Percentiles rank a stretch among this genome's conserved stretches.
Evolutionary conservation across 2,329 filamentous ascomycete species (phyloP).

Genomic region (Epichloe festucae): DNA sequence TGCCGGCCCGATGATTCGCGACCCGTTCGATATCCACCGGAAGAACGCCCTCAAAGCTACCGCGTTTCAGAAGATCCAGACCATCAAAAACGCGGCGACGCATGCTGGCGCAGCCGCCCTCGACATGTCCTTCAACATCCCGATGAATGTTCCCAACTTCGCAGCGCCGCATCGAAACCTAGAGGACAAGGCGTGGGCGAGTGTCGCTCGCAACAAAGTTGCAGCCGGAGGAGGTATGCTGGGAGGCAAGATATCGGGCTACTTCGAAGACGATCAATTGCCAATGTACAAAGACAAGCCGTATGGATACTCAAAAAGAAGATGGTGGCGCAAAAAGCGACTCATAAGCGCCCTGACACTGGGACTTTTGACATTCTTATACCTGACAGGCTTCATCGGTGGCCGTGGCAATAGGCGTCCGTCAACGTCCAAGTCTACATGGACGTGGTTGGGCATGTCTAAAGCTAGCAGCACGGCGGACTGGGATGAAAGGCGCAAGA

Average conservation of each 20-base stretch:
- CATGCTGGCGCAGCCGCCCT: slow-evolving; percentile 36
- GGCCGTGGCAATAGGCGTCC: slow-evolving; percentile 18
- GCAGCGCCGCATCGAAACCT: slow-evolving; percentile 48
- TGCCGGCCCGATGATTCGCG: slow-evolving; percentile 25
- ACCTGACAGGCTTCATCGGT: slow-evolving; percentile 53
- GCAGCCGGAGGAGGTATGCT: slow-evolving; percentile 26
- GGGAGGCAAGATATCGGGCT: slow-evolving; percentile 43
- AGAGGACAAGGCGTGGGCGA: slow-evolving; percentile 55
- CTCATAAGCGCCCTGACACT: slow-evolving; percentile 38
- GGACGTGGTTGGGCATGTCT: slow-evolving; percentile 45
- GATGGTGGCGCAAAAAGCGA: slow-evolving; percentile 56
- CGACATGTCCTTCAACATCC: slow-evolving; percentile 53
- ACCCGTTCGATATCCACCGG: slow-evolving; percentile 31
- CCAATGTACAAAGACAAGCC: slow-evolving; percentile 99
- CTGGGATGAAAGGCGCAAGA: slow-evolving; percentile 67
- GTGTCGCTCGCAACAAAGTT: slow-evolving; percentile 23
- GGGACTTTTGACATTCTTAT: slow-evolving; percentile 47
- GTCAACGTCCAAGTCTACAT: slow-evolving; percentile 24
- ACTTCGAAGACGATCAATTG: slow-evolving; percentile 49
- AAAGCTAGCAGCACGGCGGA: slow-evolving; percentile 38
- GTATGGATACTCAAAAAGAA: slow-evolving; percentile 51
- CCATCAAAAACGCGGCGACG: slow-evolving; percentile 34
- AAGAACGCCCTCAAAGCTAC: slow-evolving; percentile 35
- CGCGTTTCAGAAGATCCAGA: slow-evolving; percentile 29
- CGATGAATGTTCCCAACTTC: slow-evolving; percentile 59